Evolutionary conservation across 2,329 filamentous ascomycete genomes (phyloP).

Genomic region (Capronia coronata): DNA sequence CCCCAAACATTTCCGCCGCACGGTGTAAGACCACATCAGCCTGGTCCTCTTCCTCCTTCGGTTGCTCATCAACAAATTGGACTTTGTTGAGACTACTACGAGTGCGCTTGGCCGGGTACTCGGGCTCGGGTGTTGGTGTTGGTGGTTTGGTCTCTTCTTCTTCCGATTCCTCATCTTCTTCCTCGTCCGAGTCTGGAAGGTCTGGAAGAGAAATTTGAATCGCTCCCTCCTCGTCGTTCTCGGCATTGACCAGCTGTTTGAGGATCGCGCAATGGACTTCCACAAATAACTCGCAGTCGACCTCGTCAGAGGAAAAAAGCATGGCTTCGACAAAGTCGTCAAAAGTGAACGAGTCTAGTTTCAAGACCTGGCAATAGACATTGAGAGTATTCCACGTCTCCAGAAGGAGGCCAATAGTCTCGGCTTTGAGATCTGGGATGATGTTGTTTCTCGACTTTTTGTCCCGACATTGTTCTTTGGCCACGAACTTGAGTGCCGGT

Average conservation of each 20-base stretch:
- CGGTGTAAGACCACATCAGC: conserved; percentile 38
- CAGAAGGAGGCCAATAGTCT: conserved; percentile 74
- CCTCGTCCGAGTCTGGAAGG: conserved; percentile 63
- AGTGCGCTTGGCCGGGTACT: conserved; percentile 65
- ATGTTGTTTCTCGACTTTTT: conserved; percentile 44
- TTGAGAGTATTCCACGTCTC: conserved; percentile 97
- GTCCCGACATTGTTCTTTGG: conserved; percentile 44
- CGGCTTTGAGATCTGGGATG: conserved; percentile 64
- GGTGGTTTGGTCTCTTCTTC: conserved; percentile 48
- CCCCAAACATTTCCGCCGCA: conserved; percentile 67
- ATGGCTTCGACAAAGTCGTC: conserved; percentile 92
- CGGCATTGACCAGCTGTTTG: conserved; percentile 73
- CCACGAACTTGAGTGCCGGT: conserved; percentile 71
- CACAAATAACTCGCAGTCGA: conserved; percentile 75
- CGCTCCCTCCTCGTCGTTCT: conserved; percentile 65
- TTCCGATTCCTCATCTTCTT: conserved; percentile 59
- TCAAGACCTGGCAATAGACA: conserved; percentile 93
- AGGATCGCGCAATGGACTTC: conserved; percentile 89
- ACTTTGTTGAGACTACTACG: conserved; percentile 78
- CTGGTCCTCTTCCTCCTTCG: conserved; percentile 38
- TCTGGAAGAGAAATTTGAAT: conserved; percentile 73
- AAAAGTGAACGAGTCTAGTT: conserved; percentile 93
- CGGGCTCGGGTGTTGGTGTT: conserved; percentile 63
- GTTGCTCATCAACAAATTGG: conserved; percentile 58
- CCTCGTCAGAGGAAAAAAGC: conserved; percentile 64